Evolutionary conservation across 2,329 filamentous ascomycete species (phyloP).

Genomic region (Penicillium psychrosexuale): DNA sequence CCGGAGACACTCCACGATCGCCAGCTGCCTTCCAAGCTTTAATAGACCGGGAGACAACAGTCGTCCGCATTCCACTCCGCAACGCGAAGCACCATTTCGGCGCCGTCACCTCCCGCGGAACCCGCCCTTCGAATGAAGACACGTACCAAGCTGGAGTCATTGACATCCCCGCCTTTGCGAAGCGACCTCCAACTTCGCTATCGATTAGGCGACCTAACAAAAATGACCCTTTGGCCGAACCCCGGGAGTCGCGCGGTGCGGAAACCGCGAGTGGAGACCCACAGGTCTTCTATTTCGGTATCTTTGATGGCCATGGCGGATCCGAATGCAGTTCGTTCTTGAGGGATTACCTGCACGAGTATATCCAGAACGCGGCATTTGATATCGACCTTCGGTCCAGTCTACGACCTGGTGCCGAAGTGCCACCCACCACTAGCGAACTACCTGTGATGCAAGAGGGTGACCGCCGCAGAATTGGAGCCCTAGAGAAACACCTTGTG

Average conservation of each 20-base stretch:
- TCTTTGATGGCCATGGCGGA: constrained; percentile 95
- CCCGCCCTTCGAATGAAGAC: constrained; percentile 87
- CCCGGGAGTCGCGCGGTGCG: constrained; percentile 62
- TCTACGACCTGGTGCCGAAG: constrained; percentile 48
- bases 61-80: constrained; percentile 88
- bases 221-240: constrained; percentile 25
- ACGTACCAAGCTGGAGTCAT: constrained; percentile 91
- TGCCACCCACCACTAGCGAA: constrained; percentile 20
- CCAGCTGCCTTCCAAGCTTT: constrained; percentile 60
- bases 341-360: constrained; percentile 77
- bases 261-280: constrained; percentile 82
- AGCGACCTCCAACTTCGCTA: constrained; percentile 67
- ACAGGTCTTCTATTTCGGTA: constrained; percentile 94
- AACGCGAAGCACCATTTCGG: constrained; percentile 97
- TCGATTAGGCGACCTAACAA: constrained; percentile 39
- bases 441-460: constrained; percentile 53
- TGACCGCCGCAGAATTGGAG: constrained; percentile 60
- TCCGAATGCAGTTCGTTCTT: constrained; percentile 84
- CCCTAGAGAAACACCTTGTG: constrained; percentile 69
- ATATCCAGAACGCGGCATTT: constrained; percentile 76
- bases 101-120: constrained; percentile 72
- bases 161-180: constrained; percentile 88
- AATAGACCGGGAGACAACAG: constrained; percentile 75
- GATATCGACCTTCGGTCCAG: constrained; percentile 77
- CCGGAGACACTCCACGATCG: constrained; percentile 47